These are phyloP conservation scores for Jatropha curcas DNA, from an alignment of 345 rosid species.

Conservation along the genomic window DNA sequence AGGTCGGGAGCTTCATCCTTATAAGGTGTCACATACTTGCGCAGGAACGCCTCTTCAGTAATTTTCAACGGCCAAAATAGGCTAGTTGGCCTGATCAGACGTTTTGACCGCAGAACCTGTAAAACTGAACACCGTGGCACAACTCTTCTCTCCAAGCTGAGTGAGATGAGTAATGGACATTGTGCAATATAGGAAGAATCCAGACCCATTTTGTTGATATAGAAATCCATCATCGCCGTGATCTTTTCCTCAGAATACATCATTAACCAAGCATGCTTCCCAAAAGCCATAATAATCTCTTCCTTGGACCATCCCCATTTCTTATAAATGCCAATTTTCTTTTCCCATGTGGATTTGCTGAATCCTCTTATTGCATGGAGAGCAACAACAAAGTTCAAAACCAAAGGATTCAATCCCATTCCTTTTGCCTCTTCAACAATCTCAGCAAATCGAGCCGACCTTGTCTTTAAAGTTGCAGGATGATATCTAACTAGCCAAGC, in stretches of 20 bases:
- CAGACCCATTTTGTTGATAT: slow-evolving; percentile 19
- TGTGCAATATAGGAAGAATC: slow-evolving; percentile 10
- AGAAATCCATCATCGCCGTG: slow-evolving; percentile 20
- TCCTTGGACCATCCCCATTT: slow-evolving; percentile 13
- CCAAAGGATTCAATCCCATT: slow-evolving; percentile 11
- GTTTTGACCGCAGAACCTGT: slow-evolving; percentile 1
- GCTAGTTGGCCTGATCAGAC: background rate
- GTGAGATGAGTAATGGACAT: background rate
- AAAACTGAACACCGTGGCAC: slow-evolving; percentile 4
- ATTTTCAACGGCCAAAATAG: background rate
- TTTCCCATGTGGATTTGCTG: slow-evolving; percentile 18
- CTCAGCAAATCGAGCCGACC: slow-evolving; percentile 2
- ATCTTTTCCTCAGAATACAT: slow-evolving; percentile 18
- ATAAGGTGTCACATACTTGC: slow-evolving; percentile 16
- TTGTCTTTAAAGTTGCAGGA: background rate
- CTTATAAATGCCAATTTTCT: background rate
- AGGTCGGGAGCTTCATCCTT: slow-evolving; percentile 17
- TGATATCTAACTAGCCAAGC: background rate
- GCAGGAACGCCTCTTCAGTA: slow-evolving; percentile 16
- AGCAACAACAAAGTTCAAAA: background rate
- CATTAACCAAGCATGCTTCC: slow-evolving; percentile 13
- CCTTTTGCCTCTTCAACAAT: slow-evolving; percentile 8
- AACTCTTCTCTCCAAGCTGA: slow-evolving; percentile 18
- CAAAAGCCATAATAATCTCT: slow-evolving; percentile 17
- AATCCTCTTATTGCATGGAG: background rate